These are phyloP conservation scores for Boehmeria nivea DNA, from an alignment of 306 rosid species.

Conservation along the genomic window DNA sequence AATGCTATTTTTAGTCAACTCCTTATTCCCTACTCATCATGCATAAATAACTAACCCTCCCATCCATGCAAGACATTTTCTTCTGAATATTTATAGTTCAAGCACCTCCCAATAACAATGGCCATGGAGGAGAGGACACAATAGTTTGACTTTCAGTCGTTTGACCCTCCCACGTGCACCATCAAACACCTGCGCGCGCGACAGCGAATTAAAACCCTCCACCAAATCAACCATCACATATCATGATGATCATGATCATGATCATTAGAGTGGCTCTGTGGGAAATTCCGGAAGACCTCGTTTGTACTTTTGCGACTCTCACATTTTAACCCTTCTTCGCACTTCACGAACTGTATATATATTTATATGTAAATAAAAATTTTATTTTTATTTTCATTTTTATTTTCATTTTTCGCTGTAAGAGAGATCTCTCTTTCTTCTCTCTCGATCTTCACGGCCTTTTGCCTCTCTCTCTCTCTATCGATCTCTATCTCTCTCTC, in stretches of 20 bases:
- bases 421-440: conserved; percentile 10
- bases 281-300: conserved; percentile 29
- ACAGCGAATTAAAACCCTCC: no score
- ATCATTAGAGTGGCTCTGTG: conserved; percentile 24
- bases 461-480: conserved; percentile 48
- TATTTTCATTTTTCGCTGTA: background rate
- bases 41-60: no score
- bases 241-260: conserved; percentile 3
- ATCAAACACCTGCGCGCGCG: no score
- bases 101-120: no score
- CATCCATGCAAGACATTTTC: no score
- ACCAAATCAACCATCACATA: background rate
- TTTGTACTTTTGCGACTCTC: conserved; percentile 37
- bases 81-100: no score
- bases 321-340: background rate
- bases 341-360: background rate
- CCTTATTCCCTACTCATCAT: no score
- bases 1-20: no score
- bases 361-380: background rate
- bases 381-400: conserved; percentile 7
- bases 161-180: background rate
- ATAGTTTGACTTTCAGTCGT: background rate
- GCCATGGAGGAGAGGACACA: no score
- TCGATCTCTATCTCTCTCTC: conserved; percentile 28
- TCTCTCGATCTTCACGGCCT: conserved; percentile 60